phyloP scores from a whole-genome alignment of 257 asterid genomes.

The Penstemon newberryi region DNA sequence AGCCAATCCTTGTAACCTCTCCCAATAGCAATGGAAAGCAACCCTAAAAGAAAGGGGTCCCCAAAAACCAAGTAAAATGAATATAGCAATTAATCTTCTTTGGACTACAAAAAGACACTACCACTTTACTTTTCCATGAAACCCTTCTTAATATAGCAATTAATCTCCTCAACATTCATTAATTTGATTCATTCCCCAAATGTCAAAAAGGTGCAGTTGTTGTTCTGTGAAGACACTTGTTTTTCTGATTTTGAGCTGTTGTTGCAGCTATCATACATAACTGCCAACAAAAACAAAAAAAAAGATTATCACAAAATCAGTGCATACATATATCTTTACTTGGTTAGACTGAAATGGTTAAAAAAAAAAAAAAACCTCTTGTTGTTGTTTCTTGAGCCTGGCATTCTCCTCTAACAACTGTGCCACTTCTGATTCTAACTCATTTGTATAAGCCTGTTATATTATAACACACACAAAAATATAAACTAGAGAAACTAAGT shows the following conservation, averaged over 20 bases:
- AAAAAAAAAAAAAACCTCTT: conserved; percentile 46
- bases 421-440: conserved; percentile 60
- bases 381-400: conserved; percentile 60
- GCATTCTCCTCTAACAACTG: conserved; percentile 67
- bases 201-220: conserved; percentile 61
- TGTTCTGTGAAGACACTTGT: conserved; percentile 45
- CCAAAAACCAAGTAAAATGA: too few species aligned
- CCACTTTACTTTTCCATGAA: too few species aligned
- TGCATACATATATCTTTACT: not conserved
- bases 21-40: too few species aligned
- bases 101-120: too few species aligned
- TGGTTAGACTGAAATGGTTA: not conserved
- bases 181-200: too few species aligned
- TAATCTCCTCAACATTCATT: too few species aligned
- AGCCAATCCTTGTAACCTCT: too few species aligned
- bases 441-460: conserved; percentile 76
- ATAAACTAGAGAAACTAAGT: not conserved
- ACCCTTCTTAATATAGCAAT: too few species aligned
- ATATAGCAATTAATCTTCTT: too few species aligned
- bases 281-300: conserved; percentile 30
- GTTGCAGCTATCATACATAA: conserved; percentile 37
- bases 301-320: not conserved
- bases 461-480: not conserved
- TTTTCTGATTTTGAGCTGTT: conserved; percentile 41
- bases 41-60: too few species aligned